These are phyloP conservation scores for Pichia paraexigua DNA, from an alignment of 805 yeast genomes.

Conservation along the genomic window DNA sequence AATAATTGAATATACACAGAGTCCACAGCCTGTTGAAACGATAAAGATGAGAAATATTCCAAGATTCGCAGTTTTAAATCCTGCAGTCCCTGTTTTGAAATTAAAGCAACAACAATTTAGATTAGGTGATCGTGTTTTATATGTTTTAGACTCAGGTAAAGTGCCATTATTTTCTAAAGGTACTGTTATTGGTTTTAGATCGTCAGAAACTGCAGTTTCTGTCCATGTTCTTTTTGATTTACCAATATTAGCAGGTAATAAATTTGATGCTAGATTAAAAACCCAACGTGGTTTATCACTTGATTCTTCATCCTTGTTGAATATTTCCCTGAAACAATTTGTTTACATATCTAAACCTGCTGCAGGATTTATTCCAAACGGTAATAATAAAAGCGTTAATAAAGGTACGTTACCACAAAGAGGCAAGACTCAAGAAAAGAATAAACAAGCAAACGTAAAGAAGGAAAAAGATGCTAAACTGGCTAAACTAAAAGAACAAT, in stretches of 20 bases:
- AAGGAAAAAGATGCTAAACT: not conserved
- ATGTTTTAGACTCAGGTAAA: slow-evolving; percentile 79
- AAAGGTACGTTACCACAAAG: slow-evolving; percentile 9
- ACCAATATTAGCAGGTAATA: slow-evolving; percentile 75
- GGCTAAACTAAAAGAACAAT: slow-evolving; percentile 4
- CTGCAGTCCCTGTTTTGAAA: slow-evolving; percentile 61
- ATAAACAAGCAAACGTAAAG: not conserved
- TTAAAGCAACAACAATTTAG: slow-evolving; percentile 69
- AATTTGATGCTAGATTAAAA: slow-evolving; percentile 65
- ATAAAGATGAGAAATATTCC: slow-evolving; percentile 77
- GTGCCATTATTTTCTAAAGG: slow-evolving; percentile 86
- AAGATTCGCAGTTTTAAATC: slow-evolving; percentile 70
- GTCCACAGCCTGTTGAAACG: slow-evolving; percentile 38
- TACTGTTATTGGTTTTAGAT: slow-evolving; percentile 64
- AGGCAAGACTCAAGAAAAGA: slow-evolving; percentile 3
- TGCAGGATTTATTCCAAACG: slow-evolving; percentile 11
- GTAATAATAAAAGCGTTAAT: slow-evolving; percentile 8
- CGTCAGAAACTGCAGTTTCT: slow-evolving; percentile 52
- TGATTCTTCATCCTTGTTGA: slow-evolving; percentile 74
- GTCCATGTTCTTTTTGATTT: slow-evolving; percentile 79
- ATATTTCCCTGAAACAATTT: slow-evolving; percentile 66
- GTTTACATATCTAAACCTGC: slow-evolving; percentile 52
- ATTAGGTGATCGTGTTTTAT: slow-evolving; percentile 85
- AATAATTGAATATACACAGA: slow-evolving; percentile 38
- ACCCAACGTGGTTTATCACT: slow-evolving; percentile 80